phyloP scores from a whole-genome alignment of 768 basidiomycete genomes.

The Lactarius sanguifluus region DNA sequence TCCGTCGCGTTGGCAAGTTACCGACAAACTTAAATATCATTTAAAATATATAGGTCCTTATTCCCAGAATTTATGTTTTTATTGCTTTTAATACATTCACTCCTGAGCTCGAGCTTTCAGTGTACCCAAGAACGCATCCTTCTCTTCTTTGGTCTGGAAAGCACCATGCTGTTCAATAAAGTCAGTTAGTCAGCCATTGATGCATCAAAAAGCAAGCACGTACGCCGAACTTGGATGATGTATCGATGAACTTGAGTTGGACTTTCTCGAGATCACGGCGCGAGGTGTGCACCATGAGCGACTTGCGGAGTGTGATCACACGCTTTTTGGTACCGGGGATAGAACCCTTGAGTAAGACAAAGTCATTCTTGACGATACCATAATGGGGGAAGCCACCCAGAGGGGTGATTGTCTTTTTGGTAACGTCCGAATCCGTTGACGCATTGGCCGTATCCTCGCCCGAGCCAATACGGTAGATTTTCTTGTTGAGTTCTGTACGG shows the following conservation, averaged over 20 bases:
- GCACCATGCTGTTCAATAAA: slow-evolving; percentile 69
- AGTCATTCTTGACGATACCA: slow-evolving; percentile 98
- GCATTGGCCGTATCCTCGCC: slow-evolving; percentile 79
- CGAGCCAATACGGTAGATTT: slow-evolving; percentile 92
- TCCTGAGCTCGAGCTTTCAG: slow-evolving; percentile 80
- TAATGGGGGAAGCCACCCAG: slow-evolving; percentile 99
- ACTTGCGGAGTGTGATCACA: slow-evolving; percentile 95
- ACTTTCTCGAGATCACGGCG: slow-evolving; percentile 98
- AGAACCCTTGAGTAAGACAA: slow-evolving; percentile 94
- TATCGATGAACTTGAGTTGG: slow-evolving; percentile 97
- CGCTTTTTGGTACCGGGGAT: slow-evolving; percentile 97
- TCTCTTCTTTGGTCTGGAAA: slow-evolving; percentile 97
- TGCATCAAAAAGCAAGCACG: slow-evolving; percentile 36
- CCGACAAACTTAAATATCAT: neutral
- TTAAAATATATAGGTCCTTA: neutral
- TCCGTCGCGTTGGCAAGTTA: neutral
- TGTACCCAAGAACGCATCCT: slow-evolving; percentile 89
- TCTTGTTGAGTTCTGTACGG: slow-evolving; percentile 98
- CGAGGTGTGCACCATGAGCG: slow-evolving; percentile 93
- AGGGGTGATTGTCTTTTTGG: slow-evolving; percentile 91
- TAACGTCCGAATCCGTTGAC: slow-evolving; percentile 92
- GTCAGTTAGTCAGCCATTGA: slow-evolving; percentile 13
- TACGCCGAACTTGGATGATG: slow-evolving; percentile 96
- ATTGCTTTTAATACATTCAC: slow-evolving; percentile 40
- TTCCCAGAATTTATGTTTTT: neutral